Evolutionary conservation across 202 grass and related monocot species (phyloP).

Genomic region (Panicum virgatum): DNA sequence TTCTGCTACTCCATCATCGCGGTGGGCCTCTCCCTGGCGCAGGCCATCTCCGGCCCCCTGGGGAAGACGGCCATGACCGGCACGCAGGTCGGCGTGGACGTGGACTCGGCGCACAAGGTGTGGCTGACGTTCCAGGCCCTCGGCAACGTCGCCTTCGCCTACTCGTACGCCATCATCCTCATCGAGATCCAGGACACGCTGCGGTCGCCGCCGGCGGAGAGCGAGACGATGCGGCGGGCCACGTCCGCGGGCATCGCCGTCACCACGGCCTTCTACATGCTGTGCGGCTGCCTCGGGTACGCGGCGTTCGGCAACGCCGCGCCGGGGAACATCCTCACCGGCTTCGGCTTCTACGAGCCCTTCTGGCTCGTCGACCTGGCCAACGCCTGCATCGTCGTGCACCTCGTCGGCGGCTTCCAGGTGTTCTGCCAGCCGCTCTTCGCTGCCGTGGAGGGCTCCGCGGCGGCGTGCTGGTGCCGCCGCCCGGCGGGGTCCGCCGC

Average conservation of each 20-base stretch:
- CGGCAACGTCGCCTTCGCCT: slow-evolving; percentile 83
- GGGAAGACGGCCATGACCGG: slow-evolving; percentile 61
- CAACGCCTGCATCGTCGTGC: slow-evolving; percentile 77
- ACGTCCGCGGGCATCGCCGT: slow-evolving; percentile 52
- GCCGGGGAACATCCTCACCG: slow-evolving; percentile 80
- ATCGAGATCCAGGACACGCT: slow-evolving; percentile 97
- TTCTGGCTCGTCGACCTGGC: slow-evolving; percentile 82
- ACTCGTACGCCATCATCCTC: slow-evolving; percentile 81
- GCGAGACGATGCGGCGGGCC: slow-evolving; percentile 66
- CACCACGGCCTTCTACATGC: slow-evolving; percentile 76
- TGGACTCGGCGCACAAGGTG: slow-evolving; percentile 59
- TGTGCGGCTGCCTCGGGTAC: slow-evolving; percentile 83
- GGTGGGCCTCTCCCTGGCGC: slow-evolving; percentile 42
- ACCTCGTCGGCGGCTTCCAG: slow-evolving; percentile 89
- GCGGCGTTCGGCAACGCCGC: slow-evolving; percentile 68
- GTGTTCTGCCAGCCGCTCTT: slow-evolving; percentile 80
- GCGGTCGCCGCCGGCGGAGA: slow-evolving; percentile 62
- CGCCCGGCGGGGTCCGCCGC: not conserved
- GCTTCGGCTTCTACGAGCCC: slow-evolving; percentile 86
- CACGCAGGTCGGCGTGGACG: slow-evolving; percentile 68
- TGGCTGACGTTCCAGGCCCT: slow-evolving; percentile 76
- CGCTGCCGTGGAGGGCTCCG: slow-evolving; percentile 52
- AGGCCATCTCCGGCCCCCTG: slow-evolving; percentile 31
- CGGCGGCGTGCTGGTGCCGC: slow-evolving; percentile 9
- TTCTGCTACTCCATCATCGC: slow-evolving; percentile 52